Evolutionary conservation across 257 asterid species (phyloP).

Genomic region (Salvia rosmarinus): DNA sequence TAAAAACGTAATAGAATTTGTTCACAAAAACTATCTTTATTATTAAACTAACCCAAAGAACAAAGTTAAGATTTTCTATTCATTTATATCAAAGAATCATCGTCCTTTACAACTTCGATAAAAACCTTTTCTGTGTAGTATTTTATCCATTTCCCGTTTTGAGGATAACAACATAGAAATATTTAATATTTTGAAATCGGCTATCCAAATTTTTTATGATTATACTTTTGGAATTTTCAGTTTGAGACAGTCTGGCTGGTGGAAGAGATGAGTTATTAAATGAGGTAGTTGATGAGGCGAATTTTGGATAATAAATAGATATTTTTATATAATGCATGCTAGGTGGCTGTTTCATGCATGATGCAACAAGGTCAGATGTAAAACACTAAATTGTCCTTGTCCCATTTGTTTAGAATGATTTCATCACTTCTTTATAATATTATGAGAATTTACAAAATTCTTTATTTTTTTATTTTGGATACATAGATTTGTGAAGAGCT

Average conservation of each 20-base stretch:
- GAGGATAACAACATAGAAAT: background rate
- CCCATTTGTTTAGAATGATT: background rate
- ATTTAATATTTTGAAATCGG: background rate
- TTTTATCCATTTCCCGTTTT: conserved; percentile 4
- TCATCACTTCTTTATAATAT: background rate
- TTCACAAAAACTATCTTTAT: too few species aligned
- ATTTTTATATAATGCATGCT: background rate
- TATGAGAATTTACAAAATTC: background rate
- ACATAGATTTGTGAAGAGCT: background rate
- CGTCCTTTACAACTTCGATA: background rate
- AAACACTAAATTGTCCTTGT: background rate
- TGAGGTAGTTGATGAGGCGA: background rate
- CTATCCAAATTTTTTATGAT: background rate
- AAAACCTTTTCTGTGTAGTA: background rate
- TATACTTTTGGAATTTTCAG: conserved; percentile 7
- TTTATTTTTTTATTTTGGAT: background rate
- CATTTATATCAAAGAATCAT: background rate
- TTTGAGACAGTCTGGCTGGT: background rate
- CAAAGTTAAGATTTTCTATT: too few species aligned
- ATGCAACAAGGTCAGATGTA: background rate
- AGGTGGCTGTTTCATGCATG: background rate
- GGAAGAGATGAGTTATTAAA: conserved; percentile 4
- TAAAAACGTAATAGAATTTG: too few species aligned
- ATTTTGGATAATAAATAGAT: background rate
- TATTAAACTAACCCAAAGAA: too few species aligned